Evolutionary conservation across 257 asterid species (phyloP).

Genomic region (Paulownia fortunei): DNA sequence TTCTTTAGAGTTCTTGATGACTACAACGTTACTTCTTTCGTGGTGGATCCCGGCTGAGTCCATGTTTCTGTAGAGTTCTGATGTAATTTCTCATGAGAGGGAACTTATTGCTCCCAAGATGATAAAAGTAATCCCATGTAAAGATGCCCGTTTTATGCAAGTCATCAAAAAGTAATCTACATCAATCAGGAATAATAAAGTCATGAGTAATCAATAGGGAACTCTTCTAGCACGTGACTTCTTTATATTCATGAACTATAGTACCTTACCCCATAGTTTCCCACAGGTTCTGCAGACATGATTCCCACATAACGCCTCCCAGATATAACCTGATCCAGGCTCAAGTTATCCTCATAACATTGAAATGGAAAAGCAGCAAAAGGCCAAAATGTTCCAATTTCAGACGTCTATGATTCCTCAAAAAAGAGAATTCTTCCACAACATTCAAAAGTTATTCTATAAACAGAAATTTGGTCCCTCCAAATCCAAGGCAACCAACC

Average conservation of each 20-base stretch:
- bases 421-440: not conserved
- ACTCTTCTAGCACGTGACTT: not conserved
- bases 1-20: constrained; percentile 67
- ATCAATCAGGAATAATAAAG: constrained; percentile 23
- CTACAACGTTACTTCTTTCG: constrained; percentile 49
- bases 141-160: constrained; percentile 88
- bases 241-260: constrained; percentile 1
- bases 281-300: constrained; percentile 86
- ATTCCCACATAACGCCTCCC: constrained; percentile 88
- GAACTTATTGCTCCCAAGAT: constrained; percentile 82
- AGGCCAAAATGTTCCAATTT: not conserved
- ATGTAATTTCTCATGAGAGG: constrained; percentile 77
- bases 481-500: too few relatives aligned
- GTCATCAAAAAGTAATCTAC: constrained; percentile 80
- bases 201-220: constrained; percentile 8
- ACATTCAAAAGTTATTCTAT: not conserved
- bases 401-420: not conserved
- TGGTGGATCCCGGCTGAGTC: constrained; percentile 78
- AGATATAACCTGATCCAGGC: constrained; percentile 64
- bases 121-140: constrained; percentile 84
- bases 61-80: constrained; percentile 69
- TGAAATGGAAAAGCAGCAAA: constrained; percentile 6
- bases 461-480: not conserved
- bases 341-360: constrained; percentile 20
- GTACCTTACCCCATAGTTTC: constrained; percentile 95